A percentile compares a stretch with the other conserved stretches of the same genome.
These are phyloP conservation scores for Lunasporangiospora selenospora DNA, from an alignment of 192 early-diverging fungal species.

Conservation along the genomic window DNA sequence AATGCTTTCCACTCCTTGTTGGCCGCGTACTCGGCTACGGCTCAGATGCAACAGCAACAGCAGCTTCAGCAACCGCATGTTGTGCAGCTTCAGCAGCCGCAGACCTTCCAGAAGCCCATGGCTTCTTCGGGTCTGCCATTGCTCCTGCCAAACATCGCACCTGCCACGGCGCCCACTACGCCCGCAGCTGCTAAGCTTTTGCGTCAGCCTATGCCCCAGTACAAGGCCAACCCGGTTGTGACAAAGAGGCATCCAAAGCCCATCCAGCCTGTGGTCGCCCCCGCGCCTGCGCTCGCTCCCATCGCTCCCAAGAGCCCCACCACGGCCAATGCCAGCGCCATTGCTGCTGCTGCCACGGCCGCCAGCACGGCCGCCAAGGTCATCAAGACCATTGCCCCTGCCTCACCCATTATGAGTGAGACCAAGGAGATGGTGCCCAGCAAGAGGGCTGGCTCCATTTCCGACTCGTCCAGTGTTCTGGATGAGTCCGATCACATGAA, in stretches of 20 bases:
- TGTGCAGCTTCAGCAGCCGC: conserved; percentile 44
- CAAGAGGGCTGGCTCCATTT: conserved; percentile 9
- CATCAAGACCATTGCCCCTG: neutral
- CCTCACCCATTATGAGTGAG: neutral
- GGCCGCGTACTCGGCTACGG: conserved; percentile 48
- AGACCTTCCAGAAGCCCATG: conserved; percentile 7
- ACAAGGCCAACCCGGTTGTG: conserved; percentile 24
- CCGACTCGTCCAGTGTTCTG: conserved; percentile 29
- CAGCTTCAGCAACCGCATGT: conserved; percentile 52
- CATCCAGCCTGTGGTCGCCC: conserved; percentile 4
- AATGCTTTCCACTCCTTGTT: conserved; percentile 50
- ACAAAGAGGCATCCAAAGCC: conserved; percentile 27
- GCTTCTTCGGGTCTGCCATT: conserved; percentile 31
- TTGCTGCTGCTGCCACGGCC: conserved; percentile 24
- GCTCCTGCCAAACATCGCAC: conserved; percentile 51
- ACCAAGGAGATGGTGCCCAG: conserved; percentile 12
- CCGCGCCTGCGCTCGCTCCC: conserved; percentile 14
- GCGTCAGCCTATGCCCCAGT: conserved; percentile 48
- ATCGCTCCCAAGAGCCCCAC: conserved; percentile 44
- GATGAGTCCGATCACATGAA: conserved; percentile 44
- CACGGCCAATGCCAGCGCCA: conserved; percentile 23
- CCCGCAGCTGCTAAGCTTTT: conserved; percentile 53
- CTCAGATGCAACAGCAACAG: conserved; percentile 50
- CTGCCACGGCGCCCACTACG: conserved; percentile 54
- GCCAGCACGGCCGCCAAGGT: conserved; percentile 3